Base-by-base conservation (phyloP, 371 early-diverging fungal genomes). In the Gilbertella persicaria region DNA sequence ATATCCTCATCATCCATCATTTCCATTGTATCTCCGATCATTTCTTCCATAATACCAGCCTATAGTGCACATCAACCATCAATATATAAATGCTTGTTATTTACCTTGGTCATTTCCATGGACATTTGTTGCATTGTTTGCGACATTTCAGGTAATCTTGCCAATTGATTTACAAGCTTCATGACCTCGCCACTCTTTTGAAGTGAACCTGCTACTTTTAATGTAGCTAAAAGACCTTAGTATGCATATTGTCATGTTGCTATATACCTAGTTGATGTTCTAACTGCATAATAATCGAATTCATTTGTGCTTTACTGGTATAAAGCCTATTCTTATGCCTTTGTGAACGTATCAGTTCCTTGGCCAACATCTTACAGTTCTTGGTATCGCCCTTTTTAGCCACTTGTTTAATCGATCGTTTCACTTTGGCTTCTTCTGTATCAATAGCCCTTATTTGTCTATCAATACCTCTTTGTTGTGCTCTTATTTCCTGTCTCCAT, bases 1-100 rank as follows among this genome's bases (percentile, higher is more conserved):
- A 95, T 53, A 19, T 89, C 96, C 3, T 90, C 94, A 36, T 93
- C 93, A 51, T 96, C 96, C 66, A 88, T 70, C 55, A 79, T 75
- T 30, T 94, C 95, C 60, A 97, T 82, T 26, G 93, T 86, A 64
- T 96, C 97, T 39, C 86, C 82, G 38, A 95, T 85, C 95, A 96
- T 96, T 66, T 97, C 98, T 54, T 92, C 93, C 60, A 97, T 94
- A 42, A 97, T 79, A 7, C 96, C 96, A 12, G 96, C 94, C 92
- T 90, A 66, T 26, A 20, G 44, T 23, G 29, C 3, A 12, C 9
- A 48, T 24, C n/a, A n/a, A 24, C 24, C 28, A 20, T 40, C n/a
- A 9, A 25, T 30, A 44, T 40, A 21, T 6, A 16, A 5, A 4
- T 39, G n/a, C 7, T 9, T 10, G 3, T 12, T n/a, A 10, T 47